Evolutionary conservation across 163 green algal species (phyloP), one percentile per base, ranked within the genome.

Genomic region (Scenedesmus sp.): DNA sequence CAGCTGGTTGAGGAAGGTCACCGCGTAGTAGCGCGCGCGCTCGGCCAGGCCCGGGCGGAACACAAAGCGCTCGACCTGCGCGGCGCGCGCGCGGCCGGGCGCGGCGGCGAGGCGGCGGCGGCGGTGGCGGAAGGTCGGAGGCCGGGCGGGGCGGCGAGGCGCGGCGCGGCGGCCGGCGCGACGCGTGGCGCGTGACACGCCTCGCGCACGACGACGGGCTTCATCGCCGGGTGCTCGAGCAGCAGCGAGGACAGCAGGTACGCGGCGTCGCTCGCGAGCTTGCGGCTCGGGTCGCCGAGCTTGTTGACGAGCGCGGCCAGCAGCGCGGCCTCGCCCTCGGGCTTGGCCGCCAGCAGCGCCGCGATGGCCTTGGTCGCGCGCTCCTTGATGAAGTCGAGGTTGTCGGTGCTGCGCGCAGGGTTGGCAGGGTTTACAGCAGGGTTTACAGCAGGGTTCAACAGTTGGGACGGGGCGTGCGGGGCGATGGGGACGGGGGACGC

Each of bases 1-100:
- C 63, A 99, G 92, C 85, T 99, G 96, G 85, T 98, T 99, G 34
- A 99, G 90, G 67, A 97, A 98, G 3, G 98, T 88, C 0, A 96
- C 88, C 0, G 83, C 85, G 77, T 98, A 98, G 86, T 99, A 98
- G 1, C 89, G 87, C 0, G 93, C 95, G 39, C 95, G 89, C 53
- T 94, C 91, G 14, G 81, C 57, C 24, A 96, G 85, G 14, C 80
- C 86, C 14, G 88, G 96, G 31, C 95, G 81, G 85, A 98, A 98
- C 50, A 96, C 60, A 71, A 99, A 98, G 24, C 88, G 85, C 87
- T 98, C 87, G 4, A 91, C 80, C 84, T 91, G 84, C n/a, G n/a
- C n/a, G n/a, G n/a, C n/a, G n/a, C n/a, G n/a, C n/a, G n/a, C n/a
- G n/a, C n/a, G n/a, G n/a, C n/a, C n/a, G n/a, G n/a, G n/a, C n/a